phyloP scores from a whole-genome alignment of 805 yeast species.

The Suhomyces sp. region DNA sequence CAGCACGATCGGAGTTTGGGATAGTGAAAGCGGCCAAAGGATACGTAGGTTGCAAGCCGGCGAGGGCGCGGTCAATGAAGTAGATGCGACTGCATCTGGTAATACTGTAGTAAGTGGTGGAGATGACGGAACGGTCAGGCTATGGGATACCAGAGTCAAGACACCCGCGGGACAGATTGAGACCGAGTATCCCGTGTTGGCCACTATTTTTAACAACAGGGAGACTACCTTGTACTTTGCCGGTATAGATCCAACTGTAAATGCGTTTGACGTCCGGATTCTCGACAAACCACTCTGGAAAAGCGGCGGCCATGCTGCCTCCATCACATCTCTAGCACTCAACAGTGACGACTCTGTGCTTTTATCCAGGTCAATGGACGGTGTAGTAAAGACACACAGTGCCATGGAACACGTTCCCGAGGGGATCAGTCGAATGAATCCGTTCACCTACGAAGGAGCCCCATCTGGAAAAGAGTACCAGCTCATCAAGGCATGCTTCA shows the following conservation, averaged over 20 bases:
- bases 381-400: constrained; percentile 56
- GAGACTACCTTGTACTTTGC: constrained; percentile 50
- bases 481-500: constrained; percentile 48
- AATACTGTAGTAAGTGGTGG: constrained; percentile 49
- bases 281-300: constrained; percentile 43
- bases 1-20: constrained; percentile 59
- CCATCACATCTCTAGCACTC: constrained; percentile 54
- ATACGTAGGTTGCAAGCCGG: constrained; percentile 55
- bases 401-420: constrained; percentile 43
- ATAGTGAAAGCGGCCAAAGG: constrained; percentile 53
- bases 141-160: constrained; percentile 70
- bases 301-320: constrained; percentile 34
- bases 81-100: constrained; percentile 28
- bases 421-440: constrained; percentile 40
- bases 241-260: constrained; percentile 67
- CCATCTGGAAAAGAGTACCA: constrained; percentile 50
- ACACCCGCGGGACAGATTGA: constrained; percentile 34
- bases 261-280: constrained; percentile 57
- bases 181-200: constrained; percentile 57
- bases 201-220: constrained; percentile 35
- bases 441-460: constrained; percentile 57
- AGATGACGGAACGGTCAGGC: constrained; percentile 58
- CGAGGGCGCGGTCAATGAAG: constrained; percentile 52
- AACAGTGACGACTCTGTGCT: constrained; percentile 46
- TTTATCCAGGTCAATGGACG: constrained; percentile 56